Percentiles rank a stretch among this genome's conserved stretches.
Conservation (phyloP, 2,329 filamentous ascomycete genomes). For the Botrytis tulipae region DNA sequence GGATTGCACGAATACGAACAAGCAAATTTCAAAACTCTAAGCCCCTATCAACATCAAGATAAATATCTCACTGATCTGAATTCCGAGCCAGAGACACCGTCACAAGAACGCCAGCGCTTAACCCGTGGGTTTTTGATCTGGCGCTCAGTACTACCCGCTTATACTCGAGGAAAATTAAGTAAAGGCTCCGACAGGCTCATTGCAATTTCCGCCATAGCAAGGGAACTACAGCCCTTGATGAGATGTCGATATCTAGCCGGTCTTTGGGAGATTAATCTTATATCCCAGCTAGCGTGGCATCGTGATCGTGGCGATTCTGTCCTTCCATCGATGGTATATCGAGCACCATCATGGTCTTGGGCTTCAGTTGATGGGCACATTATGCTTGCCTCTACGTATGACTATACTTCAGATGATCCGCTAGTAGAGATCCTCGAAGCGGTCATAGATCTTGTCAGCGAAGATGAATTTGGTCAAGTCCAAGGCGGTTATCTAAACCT, state of each 20-base stretch:
- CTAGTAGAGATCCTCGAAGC: background rate
- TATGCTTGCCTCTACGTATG: too few relatives aligned
- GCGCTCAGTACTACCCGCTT: rapidly evolving
- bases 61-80: rapidly evolving
- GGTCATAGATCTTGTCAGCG: background rate
- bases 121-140: rapidly evolving
- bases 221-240: background rate
- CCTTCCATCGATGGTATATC: background rate
- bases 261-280: background rate
- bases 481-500: background rate
- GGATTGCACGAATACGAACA: rapidly evolving
- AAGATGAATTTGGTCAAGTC: background rate
- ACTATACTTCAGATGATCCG: too few relatives aligned
- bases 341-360: background rate
- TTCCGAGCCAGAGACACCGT: rapidly evolving
- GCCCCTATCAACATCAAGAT: background rate
- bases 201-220: background rate
- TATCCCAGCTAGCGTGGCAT: background rate
- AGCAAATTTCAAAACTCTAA: background rate
- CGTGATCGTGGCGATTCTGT: too few relatives aligned
- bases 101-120: rapidly evolving
- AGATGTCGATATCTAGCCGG: background rate
- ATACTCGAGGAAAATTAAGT: rapidly evolving
- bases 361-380: rapidly evolving
- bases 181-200: background rate